Base-by-base conservation (phyloP, 495 filamentous ascomycete genomes). In the Podospora pseudocomata region DNA sequence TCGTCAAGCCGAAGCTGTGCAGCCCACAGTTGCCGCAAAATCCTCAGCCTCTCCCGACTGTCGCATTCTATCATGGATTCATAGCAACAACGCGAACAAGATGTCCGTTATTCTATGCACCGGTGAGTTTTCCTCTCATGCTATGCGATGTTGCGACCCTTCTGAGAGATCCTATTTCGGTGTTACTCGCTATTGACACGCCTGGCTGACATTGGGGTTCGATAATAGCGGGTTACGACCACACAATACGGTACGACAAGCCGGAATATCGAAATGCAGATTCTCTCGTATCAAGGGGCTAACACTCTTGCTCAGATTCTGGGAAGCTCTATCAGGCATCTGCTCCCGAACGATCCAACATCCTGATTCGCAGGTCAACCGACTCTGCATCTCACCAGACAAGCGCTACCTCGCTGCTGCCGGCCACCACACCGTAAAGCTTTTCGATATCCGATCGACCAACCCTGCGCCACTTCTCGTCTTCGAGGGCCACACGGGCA, bases 301-400 rank as follows among this genome's bases (percentile, higher is more conserved):
- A 20, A 70, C 70, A 15, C 16, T 18, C 9, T 56, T 62, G 13
- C 30, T 53, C 60, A 96, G 93, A 65, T 99, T 99, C 83, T 99
- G 95, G 95, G 95, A 99, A 78, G 95, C 95, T 4, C 87, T 99
- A 60, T 97, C 93, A 5, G 95, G 95, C 28, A 98, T 99, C 67
- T 99, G 95, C 80, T 97, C 93, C 4, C 92, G 95, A 60, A 97
- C 93, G 16, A 97, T 99, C 70, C 96, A 97, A 73, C 94, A 98
- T 74, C 91, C 95, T 3, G 95, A 98, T 76, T 97, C 94, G 0
- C 96, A 99, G 80, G 95, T 99, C 71, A 99, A 99, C 78, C 91
- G 95, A 20, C 91, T 99, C 3, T 98, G 94, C 78, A 99, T 99
- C 71, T 97, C 95, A 5, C 95, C 96, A 63, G 95, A 99, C 81